Percentiles rank a stretch among this genome's conserved stretches.
phyloP scores from a whole-genome alignment of 768 basidiomycete species.

The Cystobasidium onofrii region DNA sequence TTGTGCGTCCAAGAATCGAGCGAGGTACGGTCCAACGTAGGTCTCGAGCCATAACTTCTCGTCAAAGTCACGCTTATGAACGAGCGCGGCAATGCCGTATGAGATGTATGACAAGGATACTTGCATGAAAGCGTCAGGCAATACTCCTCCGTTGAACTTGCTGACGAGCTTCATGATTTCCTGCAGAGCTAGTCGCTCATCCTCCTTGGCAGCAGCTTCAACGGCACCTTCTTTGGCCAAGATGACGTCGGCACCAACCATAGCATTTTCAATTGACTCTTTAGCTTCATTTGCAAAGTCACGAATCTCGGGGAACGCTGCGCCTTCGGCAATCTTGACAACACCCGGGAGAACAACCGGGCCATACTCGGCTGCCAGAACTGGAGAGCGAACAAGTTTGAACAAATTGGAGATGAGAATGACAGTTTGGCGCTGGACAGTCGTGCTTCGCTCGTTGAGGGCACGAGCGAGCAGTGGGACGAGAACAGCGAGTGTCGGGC shows the following conservation, averaged over 20 bases:
- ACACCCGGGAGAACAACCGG: slow-evolving; percentile 81
- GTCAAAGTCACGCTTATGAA: slow-evolving; percentile 49
- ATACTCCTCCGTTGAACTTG: slow-evolving; percentile 34
- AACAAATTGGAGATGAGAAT: slow-evolving; percentile 93
- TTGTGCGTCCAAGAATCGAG: slow-evolving; percentile 55
- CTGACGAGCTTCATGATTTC: slow-evolving; percentile 33
- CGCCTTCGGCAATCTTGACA: slow-evolving; percentile 75
- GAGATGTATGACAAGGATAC: slow-evolving; percentile 64
- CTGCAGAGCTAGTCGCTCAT: slow-evolving; percentile 35
- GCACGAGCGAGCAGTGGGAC: slow-evolving; percentile 84
- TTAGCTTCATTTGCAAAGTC: slow-evolving; percentile 82
- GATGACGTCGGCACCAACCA: slow-evolving; percentile 53
- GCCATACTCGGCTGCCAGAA: slow-evolving; percentile 78
- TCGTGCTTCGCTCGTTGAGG: slow-evolving; percentile 90
- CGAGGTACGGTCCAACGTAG: slow-evolving; percentile 64
- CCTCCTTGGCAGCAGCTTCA: slow-evolving; percentile 35
- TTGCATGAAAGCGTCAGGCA: slow-evolving; percentile 52
- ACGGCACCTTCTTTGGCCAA: slow-evolving; percentile 43
- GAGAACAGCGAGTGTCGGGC: slow-evolving; percentile 90
- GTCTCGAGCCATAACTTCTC: slow-evolving; percentile 48
- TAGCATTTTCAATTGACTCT: slow-evolving; percentile 54
- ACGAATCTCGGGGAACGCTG: slow-evolving; percentile 94
- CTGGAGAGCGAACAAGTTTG: slow-evolving; percentile 87
- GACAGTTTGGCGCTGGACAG: slow-evolving; percentile 81
- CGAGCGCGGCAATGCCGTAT: slow-evolving; percentile 67